Evolutionary conservation across 208 protist species (phyloP).

Genomic region (Novymonas esmeraldas): DNA sequence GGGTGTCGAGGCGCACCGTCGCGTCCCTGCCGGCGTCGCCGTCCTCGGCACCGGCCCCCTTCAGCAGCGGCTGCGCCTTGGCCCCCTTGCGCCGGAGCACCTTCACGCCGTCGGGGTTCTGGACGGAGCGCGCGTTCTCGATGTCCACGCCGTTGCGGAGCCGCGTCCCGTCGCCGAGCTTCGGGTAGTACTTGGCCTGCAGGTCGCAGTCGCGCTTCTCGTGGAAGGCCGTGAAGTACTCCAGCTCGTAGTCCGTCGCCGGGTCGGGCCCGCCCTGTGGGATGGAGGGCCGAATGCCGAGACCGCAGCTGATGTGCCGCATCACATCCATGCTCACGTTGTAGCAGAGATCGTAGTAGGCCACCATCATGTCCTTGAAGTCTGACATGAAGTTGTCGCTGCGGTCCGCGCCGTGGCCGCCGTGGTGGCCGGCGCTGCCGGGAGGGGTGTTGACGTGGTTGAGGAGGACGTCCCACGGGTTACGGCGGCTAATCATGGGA

Average conservation of each 20-base stretch:
- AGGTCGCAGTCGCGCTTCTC: conserved; percentile 81
- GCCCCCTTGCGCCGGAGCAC: conserved; percentile 80
- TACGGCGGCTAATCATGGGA: conserved; percentile 69
- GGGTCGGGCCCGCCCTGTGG: conserved; percentile 69
- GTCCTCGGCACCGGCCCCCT: conserved; percentile 6
- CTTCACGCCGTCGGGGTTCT: conserved; percentile 69
- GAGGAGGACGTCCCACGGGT: conserved; percentile 82
- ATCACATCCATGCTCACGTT: conserved; percentile 82
- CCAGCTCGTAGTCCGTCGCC: conserved; percentile 66
- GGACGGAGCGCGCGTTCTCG: conserved; percentile 47
- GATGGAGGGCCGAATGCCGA: conserved; percentile 77
- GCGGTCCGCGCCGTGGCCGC: conserved; percentile 13
- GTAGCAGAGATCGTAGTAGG: conserved; percentile 85
- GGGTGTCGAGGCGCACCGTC: conserved; percentile 71
- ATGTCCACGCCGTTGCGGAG: conserved; percentile 57
- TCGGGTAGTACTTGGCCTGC: conserved; percentile 89
- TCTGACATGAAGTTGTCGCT: conserved; percentile 87
- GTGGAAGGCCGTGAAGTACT: conserved; percentile 84
- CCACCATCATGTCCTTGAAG: conserved; percentile 85
- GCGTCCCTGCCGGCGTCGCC: conserved; percentile 28
- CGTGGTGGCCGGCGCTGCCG: neutral
- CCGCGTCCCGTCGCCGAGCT: conserved; percentile 48
- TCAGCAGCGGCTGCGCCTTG: conserved; percentile 51
- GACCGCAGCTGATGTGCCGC: conserved; percentile 85
- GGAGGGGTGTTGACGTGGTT: conserved; percentile 53